phyloP scores from a whole-genome alignment of 2,329 filamentous ascomycete genomes.

The Trichoderma arundinaceum region DNA sequence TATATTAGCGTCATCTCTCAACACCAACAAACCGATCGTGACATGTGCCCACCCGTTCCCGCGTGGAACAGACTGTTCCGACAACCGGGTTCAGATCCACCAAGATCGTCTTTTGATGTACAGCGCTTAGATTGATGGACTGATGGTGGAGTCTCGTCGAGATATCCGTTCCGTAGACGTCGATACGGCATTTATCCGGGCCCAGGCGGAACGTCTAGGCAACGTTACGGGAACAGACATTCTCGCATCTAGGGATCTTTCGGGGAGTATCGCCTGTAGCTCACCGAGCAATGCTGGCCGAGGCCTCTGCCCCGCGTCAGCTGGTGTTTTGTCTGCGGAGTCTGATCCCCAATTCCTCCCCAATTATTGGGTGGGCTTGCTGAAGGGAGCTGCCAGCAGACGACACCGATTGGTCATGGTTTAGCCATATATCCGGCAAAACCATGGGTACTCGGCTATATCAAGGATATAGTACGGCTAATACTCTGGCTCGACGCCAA shows the following conservation, averaged over 20 bases:
- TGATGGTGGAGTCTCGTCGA: conserved; percentile 20
- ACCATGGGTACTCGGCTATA: neutral
- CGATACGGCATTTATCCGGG: conserved; percentile 21
- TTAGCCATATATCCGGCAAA: neutral
- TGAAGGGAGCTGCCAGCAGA: neutral
- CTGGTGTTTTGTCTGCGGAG: neutral
- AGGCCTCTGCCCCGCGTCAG: neutral
- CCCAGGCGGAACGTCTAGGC: neutral
- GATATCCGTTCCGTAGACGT: neutral
- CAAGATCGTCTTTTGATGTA: conserved; percentile 1
- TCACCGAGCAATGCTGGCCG: conserved; percentile 12
- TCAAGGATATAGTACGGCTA: conserved; percentile 3
- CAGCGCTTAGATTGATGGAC: neutral
- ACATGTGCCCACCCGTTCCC: conserved; percentile 7
- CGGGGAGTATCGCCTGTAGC: conserved; percentile 19
- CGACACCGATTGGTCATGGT: neutral
- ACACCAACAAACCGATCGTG: neutral
- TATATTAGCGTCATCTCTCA: neutral
- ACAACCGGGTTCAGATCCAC: conserved; percentile 21
- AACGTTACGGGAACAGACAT: neutral
- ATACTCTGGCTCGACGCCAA: neutral
- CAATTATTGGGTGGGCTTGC: neutral
- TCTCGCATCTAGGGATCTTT: neutral
- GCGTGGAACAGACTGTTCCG: neutral
- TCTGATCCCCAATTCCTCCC: neutral